Conservation (phyloP, 345 rosid genomes). For the Linum usitatissimum region DNA sequence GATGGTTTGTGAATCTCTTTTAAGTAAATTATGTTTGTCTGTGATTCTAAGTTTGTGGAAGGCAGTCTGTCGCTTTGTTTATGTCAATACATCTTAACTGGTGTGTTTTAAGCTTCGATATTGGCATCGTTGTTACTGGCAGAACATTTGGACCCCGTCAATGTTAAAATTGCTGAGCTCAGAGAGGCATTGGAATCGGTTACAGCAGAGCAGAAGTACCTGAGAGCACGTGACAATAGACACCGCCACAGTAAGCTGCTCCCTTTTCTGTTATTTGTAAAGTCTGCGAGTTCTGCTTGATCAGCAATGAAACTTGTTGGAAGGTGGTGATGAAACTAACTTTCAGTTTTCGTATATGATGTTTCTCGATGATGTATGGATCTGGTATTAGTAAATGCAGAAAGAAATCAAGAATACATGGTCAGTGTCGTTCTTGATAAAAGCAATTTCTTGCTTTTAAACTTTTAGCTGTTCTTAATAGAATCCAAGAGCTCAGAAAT, state of each 20-base stretch:
- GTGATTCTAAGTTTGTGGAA: constrained; percentile 3
- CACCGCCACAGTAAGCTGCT: constrained; percentile 76
- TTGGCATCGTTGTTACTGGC: constrained; percentile 9
- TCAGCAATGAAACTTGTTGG: background rate
- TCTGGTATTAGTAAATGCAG: background rate
- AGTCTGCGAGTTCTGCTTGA: background rate
- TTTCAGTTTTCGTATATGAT: background rate
- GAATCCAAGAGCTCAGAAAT: background rate
- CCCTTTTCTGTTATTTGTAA: constrained; percentile 1
- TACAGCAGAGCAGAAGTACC: constrained; percentile 81
- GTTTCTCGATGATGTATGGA: background rate
- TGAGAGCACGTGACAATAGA: constrained; percentile 86
- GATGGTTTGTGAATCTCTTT: constrained; percentile 45
- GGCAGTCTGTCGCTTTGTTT: background rate
- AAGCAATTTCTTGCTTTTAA: background rate
- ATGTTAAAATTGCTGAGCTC: constrained; percentile 89
- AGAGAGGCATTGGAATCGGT: constrained; percentile 91
- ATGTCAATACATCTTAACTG: background rate
- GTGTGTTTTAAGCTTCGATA: background rate
- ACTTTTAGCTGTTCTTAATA: background rate
- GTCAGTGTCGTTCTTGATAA: background rate
- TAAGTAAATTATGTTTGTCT: background rate
- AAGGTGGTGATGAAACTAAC: background rate
- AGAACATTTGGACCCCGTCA: constrained; percentile 92
- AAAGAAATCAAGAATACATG: background rate